phyloP scores from a whole-genome alignment of 2,329 filamentous ascomycete species.

The Elsinoe batatas region DNA sequence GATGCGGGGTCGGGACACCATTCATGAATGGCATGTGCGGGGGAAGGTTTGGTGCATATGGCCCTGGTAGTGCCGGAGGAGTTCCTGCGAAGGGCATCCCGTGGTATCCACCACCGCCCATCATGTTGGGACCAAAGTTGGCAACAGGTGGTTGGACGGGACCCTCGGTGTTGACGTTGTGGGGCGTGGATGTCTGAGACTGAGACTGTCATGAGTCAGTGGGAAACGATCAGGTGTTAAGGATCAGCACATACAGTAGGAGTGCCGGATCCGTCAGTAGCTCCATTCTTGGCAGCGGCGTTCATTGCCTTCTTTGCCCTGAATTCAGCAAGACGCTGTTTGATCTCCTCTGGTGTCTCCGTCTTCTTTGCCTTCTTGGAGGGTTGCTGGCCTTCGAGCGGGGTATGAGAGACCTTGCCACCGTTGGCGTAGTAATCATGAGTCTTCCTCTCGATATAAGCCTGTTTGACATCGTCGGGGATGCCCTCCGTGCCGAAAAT shows the following conservation, averaged over 20 bases:
- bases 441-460: constrained; percentile 79
- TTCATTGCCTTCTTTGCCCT: constrained; percentile 50
- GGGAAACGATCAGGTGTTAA: not conserved
- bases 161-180: constrained; percentile 3
- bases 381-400: constrained; percentile 64
- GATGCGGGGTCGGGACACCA: too few species aligned
- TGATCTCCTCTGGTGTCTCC: constrained; percentile 67
- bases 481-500: constrained; percentile 99
- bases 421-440: constrained; percentile 78
- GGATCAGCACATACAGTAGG: constrained; percentile 12
- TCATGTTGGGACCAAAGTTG: too few species aligned
- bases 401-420: constrained; percentile 63
- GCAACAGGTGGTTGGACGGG: not conserved
- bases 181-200: constrained; percentile 12
- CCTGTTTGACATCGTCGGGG: constrained; percentile 70
- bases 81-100: too few species aligned
- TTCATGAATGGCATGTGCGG: too few species aligned
- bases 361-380: constrained; percentile 55
- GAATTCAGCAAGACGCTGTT: constrained; percentile 68
- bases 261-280: constrained; percentile 12
- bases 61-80: too few species aligned
- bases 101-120: too few species aligned
- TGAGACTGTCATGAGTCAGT: too few species aligned
- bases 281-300: not conserved
- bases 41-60: too few species aligned